Base-by-base conservation (phyloP, 495 filamentous ascomycete species). In the Neurospora sp. region DNA sequence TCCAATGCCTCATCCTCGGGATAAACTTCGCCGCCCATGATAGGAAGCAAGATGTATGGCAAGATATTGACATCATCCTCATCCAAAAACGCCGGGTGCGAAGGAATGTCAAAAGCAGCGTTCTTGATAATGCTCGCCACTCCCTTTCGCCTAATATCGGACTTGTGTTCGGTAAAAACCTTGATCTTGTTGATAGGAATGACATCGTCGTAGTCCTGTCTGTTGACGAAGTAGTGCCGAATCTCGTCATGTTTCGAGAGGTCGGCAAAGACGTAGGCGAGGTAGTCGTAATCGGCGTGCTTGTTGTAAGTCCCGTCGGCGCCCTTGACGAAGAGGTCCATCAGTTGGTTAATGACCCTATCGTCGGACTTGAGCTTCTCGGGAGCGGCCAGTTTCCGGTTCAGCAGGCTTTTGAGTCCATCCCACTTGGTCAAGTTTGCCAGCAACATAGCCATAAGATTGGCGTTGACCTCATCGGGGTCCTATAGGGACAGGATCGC, bases 71-170 rank as follows among this genome's bases (percentile, higher is more conserved):
- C 88, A 11, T 89, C 89, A 40, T 90, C 86, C 72, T 92, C 90
- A 11, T 83, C 80, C 40, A 97, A 82, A 20, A 97, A 90, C 22
- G 84, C 83, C 0, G 87, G 82, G 76, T 97, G 94, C 0, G 90
- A 88, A 40, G 88, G 78, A 11, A 96, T 78, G 73, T 94, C 89
- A 73, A 87, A 87, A n/a, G 91, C 88, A 41, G 90, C 90, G 78
- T 96, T 97, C 81, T 97, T 97, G 76, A 98, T 93, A 18, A 92
- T 92, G 38, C 89, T 92, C n/a, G 96, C 94, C 39, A 97, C 93
- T 10, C 96, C 96, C 75, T 92, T 94, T 72, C 95, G 85, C 71
- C 95, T 89, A 39, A 97, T 87, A 39, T 88, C 83, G 27, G 92
- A 92, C 73, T 88, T 84, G 80, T 97, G 93, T 81, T 96, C 93